A percentile compares a stretch with the other conserved stretches of the same genome.
Conservation (phyloP, 768 basidiomycete genomes). For the Pisolithus marmoratus region DNA sequence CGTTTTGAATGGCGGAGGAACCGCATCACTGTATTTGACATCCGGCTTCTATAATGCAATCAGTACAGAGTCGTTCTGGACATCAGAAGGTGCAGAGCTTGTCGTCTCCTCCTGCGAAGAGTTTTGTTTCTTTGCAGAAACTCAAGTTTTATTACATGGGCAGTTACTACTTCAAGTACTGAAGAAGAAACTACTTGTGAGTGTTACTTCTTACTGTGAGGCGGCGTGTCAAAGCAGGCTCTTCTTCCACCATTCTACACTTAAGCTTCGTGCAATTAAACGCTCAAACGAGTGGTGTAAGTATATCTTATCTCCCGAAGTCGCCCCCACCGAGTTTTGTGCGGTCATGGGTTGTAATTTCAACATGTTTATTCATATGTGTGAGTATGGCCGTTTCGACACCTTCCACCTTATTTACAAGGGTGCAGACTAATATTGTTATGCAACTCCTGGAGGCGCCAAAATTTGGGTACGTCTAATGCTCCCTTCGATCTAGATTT, state of each 20-base stretch:
- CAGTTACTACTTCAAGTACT: conserved; percentile 99
- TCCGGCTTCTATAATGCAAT: conserved; percentile 71
- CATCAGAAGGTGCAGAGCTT: conserved; percentile 56
- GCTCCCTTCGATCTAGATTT: not conserved
- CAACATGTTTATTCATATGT: conserved; percentile 96
- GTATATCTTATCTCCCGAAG: conserved; percentile 23
- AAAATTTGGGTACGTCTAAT: conserved; percentile 78
- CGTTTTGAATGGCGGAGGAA: conserved; percentile 87
- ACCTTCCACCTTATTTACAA: not conserved
- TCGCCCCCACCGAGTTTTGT: conserved; percentile 1
- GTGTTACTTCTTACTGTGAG: conserved; percentile 23
- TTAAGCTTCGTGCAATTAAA: conserved; percentile 93
- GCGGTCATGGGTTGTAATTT: conserved; percentile 98
- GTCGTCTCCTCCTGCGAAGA: not conserved
- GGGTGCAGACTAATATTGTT: conserved; percentile 92
- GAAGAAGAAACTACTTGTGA: conserved; percentile 97
- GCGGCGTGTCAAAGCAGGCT: not conserved
- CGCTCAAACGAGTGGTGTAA: conserved; percentile 87
- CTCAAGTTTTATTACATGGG: conserved; percentile 97
- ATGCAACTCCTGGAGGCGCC: conserved; percentile 93
- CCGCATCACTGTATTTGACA: conserved; percentile 70
- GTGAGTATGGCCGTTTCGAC: conserved; percentile 41
- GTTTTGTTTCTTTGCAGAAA: conserved; percentile 40
- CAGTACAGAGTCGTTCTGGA: conserved; percentile 77
- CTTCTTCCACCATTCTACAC: conserved; percentile 93